Conservation (phyloP, 805 yeast genomes). For the Limtongia smithiae region DNA sequence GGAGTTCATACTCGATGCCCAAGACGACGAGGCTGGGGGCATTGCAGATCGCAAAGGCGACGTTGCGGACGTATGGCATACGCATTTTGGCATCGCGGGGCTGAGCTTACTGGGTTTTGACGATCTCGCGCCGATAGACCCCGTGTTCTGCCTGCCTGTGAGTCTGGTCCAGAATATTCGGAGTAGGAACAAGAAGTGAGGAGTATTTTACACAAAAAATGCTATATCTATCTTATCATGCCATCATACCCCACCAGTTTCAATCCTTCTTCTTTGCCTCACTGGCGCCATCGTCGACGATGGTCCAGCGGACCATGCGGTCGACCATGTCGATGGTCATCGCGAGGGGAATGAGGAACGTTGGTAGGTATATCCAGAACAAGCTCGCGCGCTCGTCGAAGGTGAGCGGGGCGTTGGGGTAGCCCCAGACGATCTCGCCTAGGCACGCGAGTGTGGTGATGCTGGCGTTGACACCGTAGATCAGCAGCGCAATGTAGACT, state of each 20-base stretch:
- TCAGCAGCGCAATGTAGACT: constrained; percentile 45
- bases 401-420: constrained; percentile 13
- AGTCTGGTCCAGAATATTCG: constrained; percentile 38
- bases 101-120: constrained; percentile 68
- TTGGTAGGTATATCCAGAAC: constrained; percentile 61
- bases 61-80: constrained; percentile 89
- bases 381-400: constrained; percentile 40
- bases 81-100: constrained; percentile 86
- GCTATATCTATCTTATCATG: no score
- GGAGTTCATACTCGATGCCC: constrained; percentile 68
- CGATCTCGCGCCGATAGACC: constrained; percentile 64
- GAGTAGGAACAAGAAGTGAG: no score
- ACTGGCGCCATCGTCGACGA: background rate
- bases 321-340: constrained; percentile 48
- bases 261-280: no score
- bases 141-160: constrained; percentile 82
- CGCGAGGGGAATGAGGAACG: constrained; percentile 58
- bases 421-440: constrained; percentile 33
- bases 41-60: constrained; percentile 89
- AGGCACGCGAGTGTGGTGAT: constrained; percentile 72
- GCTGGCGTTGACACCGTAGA: constrained; percentile 81
- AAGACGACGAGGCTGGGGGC: constrained; percentile 68
- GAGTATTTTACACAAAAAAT: no score
- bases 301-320: constrained; percentile 26
- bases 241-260: no score